These are phyloP conservation scores for Kwoniella dendrophila DNA, from an alignment of 768 basidiomycete genomes.

Conservation along the genomic window DNA sequence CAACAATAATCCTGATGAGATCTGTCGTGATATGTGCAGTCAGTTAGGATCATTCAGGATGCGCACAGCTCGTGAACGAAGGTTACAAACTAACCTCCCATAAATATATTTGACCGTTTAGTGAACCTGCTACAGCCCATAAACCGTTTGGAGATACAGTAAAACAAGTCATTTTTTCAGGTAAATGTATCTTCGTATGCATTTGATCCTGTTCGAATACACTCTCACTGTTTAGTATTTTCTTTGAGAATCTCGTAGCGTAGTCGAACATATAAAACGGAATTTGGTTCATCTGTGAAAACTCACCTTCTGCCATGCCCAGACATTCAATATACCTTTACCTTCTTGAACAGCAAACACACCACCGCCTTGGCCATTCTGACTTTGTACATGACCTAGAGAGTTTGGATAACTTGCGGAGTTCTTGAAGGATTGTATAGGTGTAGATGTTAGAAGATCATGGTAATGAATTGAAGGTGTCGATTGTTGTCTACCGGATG, in stretches of 20 bases:
- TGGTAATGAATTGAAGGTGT: conserved; percentile 67
- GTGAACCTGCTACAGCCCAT: conserved; percentile 84
- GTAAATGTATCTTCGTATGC: conserved; percentile 77
- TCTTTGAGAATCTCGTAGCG: too few relatives aligned
- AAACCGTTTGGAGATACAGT: conserved; percentile 71
- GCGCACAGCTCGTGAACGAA: too few relatives aligned
- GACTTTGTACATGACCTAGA: conserved; percentile 70
- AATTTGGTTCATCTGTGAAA: background rate
- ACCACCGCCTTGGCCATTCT: conserved; percentile 75
- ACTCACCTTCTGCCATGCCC: conserved; percentile 87
- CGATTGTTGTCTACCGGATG: conserved; percentile 18
- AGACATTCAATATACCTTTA: conserved; percentile 84
- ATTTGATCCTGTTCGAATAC: conserved; percentile 74
- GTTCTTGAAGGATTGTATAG: conserved; percentile 75
- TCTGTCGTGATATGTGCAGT: conserved; percentile 58
- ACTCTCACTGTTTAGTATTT: background rate
- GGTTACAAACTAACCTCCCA: conserved; percentile 98
- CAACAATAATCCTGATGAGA: conserved; percentile 89
- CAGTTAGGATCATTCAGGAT: background rate
- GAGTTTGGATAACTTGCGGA: conserved; percentile 68
- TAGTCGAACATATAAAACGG: too few relatives aligned
- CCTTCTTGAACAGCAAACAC: conserved; percentile 83
- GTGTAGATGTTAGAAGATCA: conserved; percentile 64
- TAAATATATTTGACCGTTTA: conserved; percentile 84
- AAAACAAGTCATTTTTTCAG: conserved; percentile 84